A percentile compares a stretch with the other conserved stretches of the same genome.
These are phyloP conservation scores for Malus sieversii DNA, from an alignment of 306 rosid species.

Conservation along the genomic window DNA sequence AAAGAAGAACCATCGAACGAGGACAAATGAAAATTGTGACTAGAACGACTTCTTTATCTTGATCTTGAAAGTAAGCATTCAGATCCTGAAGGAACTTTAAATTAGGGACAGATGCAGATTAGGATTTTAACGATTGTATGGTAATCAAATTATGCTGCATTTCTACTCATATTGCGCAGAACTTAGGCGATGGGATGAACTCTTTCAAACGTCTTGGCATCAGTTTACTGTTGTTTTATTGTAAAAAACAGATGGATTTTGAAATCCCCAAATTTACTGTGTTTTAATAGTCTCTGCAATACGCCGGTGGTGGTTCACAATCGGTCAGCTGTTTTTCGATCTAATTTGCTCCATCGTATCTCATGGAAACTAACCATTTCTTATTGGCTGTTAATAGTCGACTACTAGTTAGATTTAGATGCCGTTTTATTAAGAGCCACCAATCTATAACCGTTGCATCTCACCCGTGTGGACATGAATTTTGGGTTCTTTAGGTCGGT, in stretches of 20 bases:
- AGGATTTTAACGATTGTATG: background rate
- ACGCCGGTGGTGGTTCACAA: background rate
- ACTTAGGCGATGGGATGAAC: constrained; percentile 6
- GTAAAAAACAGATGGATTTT: background rate
- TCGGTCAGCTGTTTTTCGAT: background rate
- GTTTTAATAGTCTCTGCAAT: background rate
- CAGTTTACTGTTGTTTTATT: background rate
- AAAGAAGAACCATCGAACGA: constrained; percentile 21
- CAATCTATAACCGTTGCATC: background rate
- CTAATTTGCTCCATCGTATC: background rate
- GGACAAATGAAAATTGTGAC: constrained; percentile 18
- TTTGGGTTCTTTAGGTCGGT: background rate
- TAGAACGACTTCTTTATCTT: background rate
- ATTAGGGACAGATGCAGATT: background rate
- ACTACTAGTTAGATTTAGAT: background rate
- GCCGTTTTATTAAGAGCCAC: background rate
- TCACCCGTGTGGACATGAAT: background rate
- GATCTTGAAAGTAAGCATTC: constrained; percentile 1
- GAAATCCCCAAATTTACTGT: background rate
- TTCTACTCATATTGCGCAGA: background rate
- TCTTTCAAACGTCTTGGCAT: background rate
- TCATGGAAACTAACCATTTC: background rate
- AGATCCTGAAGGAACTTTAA: background rate
- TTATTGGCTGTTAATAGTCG: background rate
- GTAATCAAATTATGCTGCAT: background rate